Evolutionary conservation across 106 monocot genomes (phyloP).

Genomic region (Agapanthus africanus): DNA sequence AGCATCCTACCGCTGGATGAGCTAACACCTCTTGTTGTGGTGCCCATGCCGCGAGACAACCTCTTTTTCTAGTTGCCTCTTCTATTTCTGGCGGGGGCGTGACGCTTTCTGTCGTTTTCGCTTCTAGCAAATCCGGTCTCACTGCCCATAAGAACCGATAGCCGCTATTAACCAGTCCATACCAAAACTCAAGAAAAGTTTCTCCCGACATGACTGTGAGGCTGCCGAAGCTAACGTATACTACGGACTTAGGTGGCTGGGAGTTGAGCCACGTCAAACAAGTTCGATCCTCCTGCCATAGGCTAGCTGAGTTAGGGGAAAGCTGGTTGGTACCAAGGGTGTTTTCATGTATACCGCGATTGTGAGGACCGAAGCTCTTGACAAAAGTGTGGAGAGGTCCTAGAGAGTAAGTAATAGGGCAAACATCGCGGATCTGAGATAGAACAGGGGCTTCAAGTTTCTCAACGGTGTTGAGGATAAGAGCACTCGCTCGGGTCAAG

Average conservation of each 20-base stretch:
- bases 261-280: not conserved
- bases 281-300: constrained; percentile 4
- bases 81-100: not conserved
- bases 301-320: not conserved
- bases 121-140: not conserved
- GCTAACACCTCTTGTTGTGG: constrained; percentile 21
- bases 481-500: not conserved
- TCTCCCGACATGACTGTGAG: not conserved
- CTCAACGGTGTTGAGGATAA: constrained; percentile 9
- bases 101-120: not conserved
- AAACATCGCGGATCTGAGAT: not conserved
- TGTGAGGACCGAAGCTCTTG: too few relatives aligned
- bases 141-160: constrained; percentile 8
- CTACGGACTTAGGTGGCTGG: constrained; percentile 7
- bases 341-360: too few relatives aligned
- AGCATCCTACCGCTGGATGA: constrained; percentile 21
- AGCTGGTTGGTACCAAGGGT: too few relatives aligned
- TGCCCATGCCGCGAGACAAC: constrained; percentile 8
- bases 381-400: constrained; percentile 1
- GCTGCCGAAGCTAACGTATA: constrained; percentile 19
- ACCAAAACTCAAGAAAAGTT: not conserved
- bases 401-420: not conserved
- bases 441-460: not conserved
- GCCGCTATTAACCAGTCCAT: constrained; percentile 24
- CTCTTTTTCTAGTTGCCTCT: not conserved